These are phyloP conservation scores for Tetrapisispora pingtungensis DNA, from an alignment of 805 yeast genomes.

Conservation along the genomic window DNA sequence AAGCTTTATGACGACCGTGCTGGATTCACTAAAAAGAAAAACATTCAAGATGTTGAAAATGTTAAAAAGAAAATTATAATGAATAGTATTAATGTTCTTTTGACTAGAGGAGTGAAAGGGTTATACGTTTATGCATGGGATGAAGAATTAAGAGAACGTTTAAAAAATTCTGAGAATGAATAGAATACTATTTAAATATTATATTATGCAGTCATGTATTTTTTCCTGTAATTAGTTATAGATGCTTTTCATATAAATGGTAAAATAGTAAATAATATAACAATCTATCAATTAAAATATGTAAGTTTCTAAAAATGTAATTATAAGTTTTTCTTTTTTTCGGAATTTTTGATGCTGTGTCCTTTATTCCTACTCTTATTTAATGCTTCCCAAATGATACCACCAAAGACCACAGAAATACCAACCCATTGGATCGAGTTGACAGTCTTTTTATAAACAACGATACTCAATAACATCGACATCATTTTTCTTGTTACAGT, in stretches of 20 bases:
- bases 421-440: conserved; percentile 66
- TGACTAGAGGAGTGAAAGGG: conserved; percentile 39
- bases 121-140: conserved; percentile 36
- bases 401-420: conserved; percentile 68
- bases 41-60: conserved; percentile 28
- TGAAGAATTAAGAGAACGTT: conserved; percentile 29
- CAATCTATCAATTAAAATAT: neutral
- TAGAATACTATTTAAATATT: neutral
- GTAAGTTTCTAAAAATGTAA: neutral
- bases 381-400: conserved; percentile 72
- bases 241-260: too few species aligned
- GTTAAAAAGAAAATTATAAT: conserved; percentile 35
- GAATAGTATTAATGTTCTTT: conserved; percentile 37
- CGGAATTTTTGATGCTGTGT: neutral
- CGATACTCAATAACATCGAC: conserved; percentile 83
- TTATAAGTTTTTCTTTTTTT: neutral
- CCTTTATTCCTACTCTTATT: conserved; percentile 28
- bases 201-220: too few species aligned
- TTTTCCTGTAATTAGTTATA: too few species aligned
- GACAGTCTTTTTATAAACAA: conserved; percentile 74
- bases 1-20: conserved; percentile 38
- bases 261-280: too few species aligned
- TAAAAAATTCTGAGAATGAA: conserved; percentile 13
- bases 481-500: conserved; percentile 96
- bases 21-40: conserved; percentile 35